Evolutionary conservation across 2,329 filamentous ascomycete species (phyloP).

Genomic region (Aureobasidium sp.): DNA sequence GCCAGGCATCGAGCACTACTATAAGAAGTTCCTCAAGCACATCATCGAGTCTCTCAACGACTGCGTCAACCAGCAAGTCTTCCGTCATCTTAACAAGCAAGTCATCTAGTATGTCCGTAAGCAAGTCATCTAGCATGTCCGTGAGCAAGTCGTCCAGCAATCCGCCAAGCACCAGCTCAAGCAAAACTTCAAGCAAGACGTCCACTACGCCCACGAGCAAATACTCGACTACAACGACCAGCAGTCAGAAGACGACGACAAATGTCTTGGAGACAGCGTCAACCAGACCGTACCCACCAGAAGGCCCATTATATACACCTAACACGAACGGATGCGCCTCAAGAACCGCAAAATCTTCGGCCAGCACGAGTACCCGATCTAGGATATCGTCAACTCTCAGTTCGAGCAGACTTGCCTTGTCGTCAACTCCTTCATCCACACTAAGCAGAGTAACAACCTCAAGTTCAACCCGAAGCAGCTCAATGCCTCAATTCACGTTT

Average conservation of each 20-base stretch:
- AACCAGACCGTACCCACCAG: background rate
- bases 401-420: background rate
- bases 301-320: slow-evolving; percentile 2
- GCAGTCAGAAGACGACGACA: background rate
- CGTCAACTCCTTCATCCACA: background rate
- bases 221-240: background rate
- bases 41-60: background rate
- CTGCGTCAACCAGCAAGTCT: background rate
- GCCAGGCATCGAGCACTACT: background rate
- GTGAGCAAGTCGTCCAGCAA: background rate
- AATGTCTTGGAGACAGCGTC: background rate
- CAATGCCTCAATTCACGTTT: background rate
- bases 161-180: background rate
- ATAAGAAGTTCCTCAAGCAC: background rate
- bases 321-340: slow-evolving; percentile 5
- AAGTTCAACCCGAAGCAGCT: background rate
- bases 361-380: background rate
- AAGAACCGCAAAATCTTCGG: background rate
- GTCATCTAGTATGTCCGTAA: background rate
- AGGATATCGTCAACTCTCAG: background rate
- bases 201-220: background rate
- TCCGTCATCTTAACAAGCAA: background rate
- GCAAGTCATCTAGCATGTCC: background rate
- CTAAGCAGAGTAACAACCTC: background rate
- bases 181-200: background rate